These are phyloP conservation scores for Clarkia xantiana DNA, from an alignment of 345 rosid genomes.

Conservation along the genomic window DNA sequence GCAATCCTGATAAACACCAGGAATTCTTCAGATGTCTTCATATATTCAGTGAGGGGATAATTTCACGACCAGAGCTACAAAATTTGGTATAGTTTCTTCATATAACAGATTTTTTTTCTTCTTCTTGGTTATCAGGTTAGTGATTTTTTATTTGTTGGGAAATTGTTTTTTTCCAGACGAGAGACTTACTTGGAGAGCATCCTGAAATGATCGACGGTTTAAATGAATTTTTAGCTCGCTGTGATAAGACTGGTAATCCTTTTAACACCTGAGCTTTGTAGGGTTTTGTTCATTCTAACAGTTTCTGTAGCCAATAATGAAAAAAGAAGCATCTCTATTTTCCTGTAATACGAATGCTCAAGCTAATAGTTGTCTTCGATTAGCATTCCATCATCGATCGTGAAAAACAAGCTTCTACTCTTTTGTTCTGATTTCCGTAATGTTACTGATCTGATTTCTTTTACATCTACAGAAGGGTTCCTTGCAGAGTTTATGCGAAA, in stretches of 20 bases:
- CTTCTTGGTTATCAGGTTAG: conserved; percentile 1
- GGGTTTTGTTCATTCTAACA: conserved; percentile 3
- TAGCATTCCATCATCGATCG: too few species aligned
- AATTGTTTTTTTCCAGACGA: conserved; percentile 32
- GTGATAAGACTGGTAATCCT: conserved; percentile 69
- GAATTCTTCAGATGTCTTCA: conserved; percentile 77
- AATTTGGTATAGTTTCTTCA: conserved; percentile 48
- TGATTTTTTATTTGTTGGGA: background rate
- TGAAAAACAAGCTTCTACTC: background rate
- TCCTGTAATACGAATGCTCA: too few species aligned
- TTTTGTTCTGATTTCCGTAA: conserved; percentile 6
- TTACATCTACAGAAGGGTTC: conserved; percentile 61
- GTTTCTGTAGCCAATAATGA: background rate
- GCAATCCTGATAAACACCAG: conserved; percentile 50
- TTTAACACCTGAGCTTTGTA: background rate
- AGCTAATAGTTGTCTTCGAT: too few species aligned
- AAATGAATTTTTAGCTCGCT: conserved; percentile 63
- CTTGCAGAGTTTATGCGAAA: conserved; percentile 72
- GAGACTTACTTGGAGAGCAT: conserved; percentile 60
- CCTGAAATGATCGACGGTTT: conserved; percentile 83
- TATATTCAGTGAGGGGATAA: conserved; percentile 69
- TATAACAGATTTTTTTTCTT: background rate
- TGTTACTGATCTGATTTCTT: conserved; percentile 6
- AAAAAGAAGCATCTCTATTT: background rate
- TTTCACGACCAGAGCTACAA: conserved; percentile 60